Evolutionary conservation across 228 moss, liverwort and hornwort genomes (phyloP), one percentile per base, ranked within the genome.

Genomic region (Sphagnum magellanicum): DNA sequence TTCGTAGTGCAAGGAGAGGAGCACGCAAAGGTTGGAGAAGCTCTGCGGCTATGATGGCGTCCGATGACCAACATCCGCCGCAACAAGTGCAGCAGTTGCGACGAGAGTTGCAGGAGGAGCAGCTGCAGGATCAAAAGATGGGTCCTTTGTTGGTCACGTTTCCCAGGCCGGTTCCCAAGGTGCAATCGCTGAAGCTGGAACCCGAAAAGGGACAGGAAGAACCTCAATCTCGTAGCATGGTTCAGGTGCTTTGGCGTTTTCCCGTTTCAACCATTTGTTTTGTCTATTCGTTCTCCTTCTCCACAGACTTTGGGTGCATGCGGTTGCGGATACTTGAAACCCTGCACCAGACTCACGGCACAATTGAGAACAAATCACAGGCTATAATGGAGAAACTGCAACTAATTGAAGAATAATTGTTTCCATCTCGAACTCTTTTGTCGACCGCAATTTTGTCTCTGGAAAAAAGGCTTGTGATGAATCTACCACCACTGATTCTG

Each of bases 91-190:
- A 32, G 32, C 2, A 32, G 32, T 32, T 32, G 32, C 32, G 32
- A 32, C 32, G 32, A 32, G 32, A 32, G 32, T 32, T 32, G 32
- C 32, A 32, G 32, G 64, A 65, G 64, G 6, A 6, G 61, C 61
- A 62, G 61, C 61, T 46, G 15, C 17, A 62, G 61, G 17, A 16
- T 14, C 14, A 65, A 6, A 65, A 65, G 46, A 10, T 65, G 8
- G 64, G 64, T 10, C 67, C 67, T 9, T 16, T 67, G 67, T 16
- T 67, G 5, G 67, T 52, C 6, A 67, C 51, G 67, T 67, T 67
- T 32, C 67, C 67, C 4, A 67, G 52, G 51, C 67, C 5, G 51
- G 7, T 52, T 51, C 67, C 67, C 9, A 14, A 8, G 52, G 67
- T 67, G 67, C 16, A 51, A 15, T 16, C 67, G 49, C 49, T 67